Evolutionary conservation across 2,329 filamentous ascomycete genomes (phyloP), one percentile per base, ranked within the genome.

Genomic region (Colletotrichum melonis): DNA sequence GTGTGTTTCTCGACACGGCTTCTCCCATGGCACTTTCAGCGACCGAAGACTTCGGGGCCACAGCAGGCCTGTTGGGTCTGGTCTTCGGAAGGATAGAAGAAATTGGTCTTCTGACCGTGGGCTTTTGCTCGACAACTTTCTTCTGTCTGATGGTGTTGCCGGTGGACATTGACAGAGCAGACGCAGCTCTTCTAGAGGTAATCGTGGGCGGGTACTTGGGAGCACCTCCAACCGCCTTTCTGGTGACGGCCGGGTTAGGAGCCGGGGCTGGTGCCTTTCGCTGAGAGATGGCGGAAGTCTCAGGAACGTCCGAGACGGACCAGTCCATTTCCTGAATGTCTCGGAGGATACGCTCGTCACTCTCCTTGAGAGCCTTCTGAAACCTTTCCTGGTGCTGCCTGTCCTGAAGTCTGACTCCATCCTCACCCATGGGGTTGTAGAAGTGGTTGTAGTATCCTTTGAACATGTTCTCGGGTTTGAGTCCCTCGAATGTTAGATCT

Each of bases 1-100:
- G 88, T 0, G 95, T 98, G 68, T 91, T 95, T 75, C 92, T 91
- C 1, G 95, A 97, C 6, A 91, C 91, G 6, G 89, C 90, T 26
- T 90, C 88, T 1, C 93, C 92, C 12, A 89, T 86, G 9, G 88
- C 88, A 75, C 90, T 89, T 59, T 91, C 89, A 76, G 89, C 86
- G 11, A 86, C 86, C 1, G 86, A 82, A 60, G 82, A 80, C 73
- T 88, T 88, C 8, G 85, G 83, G 2, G 86, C 82, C 5, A 82
- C 77, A 6, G 82, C 77, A n/a, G 83, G 80, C 64, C 87, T 87
- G 73, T 79, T 64, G 69, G 79, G 75, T 58, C 76, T 81, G 32
- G 77, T 77, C 8, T 79, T 77, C 12, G 79, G 76, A 19, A 83
- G 75, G 12, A 83, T 72, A 11, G 80, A 79, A 35, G 79, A 77